Percentiles rank a stretch among this genome's conserved stretches.
These are phyloP conservation scores for Tympanopsis confertula DNA, from an alignment of 2,329 filamentous ascomycete genomes.

Conservation along the genomic window DNA sequence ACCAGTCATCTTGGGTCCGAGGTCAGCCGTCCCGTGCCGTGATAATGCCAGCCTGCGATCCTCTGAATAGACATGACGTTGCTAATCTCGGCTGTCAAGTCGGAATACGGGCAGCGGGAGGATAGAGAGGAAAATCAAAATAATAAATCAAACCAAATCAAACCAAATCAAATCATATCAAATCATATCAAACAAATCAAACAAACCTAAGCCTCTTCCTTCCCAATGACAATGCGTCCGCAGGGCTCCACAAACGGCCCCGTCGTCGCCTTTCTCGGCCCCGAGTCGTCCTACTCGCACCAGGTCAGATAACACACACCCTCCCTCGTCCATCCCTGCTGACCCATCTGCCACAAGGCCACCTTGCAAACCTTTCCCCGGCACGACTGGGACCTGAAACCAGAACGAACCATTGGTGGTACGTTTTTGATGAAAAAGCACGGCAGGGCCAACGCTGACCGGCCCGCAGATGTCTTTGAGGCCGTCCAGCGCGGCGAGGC, in stretches of 20 bases:
- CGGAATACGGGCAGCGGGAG: no score
- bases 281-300: conserved; percentile 56
- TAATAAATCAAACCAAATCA: no score
- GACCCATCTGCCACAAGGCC: conserved; percentile 28
- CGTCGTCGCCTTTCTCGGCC: conserved; percentile 47
- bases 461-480: conserved; percentile 59
- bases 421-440: conserved; percentile 2
- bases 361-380: conserved; percentile 35
- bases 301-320: conserved; percentile 33
- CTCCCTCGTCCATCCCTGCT: conserved; percentile 9
- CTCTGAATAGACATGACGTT: no score
- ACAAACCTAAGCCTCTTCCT: no score
- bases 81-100: no score
- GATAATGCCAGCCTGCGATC: no score
- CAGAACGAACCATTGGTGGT: conserved; percentile 26
- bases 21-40: no score
- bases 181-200: no score
- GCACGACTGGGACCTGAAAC: conserved; percentile 19
- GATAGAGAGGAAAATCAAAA: no score
- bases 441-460: conserved; percentile 1
- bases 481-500: conserved; percentile 57
- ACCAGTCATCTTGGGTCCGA: no score
- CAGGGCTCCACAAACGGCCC: conserved; percentile 8
- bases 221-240: no score
- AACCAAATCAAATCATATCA: no score